phyloP scores from a whole-genome alignment of 257 asterid species.

The Scutellaria barbata region DNA sequence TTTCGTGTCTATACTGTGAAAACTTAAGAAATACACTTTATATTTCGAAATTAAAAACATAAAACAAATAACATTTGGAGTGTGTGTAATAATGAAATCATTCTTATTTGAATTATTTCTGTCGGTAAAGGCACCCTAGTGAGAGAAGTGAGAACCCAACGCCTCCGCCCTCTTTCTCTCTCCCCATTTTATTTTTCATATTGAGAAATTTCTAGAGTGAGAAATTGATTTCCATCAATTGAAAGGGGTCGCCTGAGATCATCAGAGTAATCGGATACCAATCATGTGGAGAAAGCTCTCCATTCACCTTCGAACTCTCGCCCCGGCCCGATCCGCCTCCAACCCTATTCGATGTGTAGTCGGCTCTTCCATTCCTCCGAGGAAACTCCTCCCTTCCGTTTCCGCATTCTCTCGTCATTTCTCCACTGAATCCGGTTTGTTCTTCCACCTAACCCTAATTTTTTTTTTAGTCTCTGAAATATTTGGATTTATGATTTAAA shows the following conservation, averaged over 20 bases:
- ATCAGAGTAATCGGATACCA: slow-evolving; percentile 20
- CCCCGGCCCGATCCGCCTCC: slow-evolving; percentile 39
- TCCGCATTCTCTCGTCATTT: slow-evolving; percentile 42
- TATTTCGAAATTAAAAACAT: too few species aligned
- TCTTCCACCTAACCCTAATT: slow-evolving; percentile 29
- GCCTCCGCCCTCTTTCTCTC: slow-evolving; percentile 11
- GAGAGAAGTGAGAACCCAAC: neutral
- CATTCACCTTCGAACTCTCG: slow-evolving; percentile 41
- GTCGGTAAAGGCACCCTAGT: slow-evolving; percentile 4
- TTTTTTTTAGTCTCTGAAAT: neutral
- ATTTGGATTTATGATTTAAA: neutral
- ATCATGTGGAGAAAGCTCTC: slow-evolving; percentile 57
- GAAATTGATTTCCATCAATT: slow-evolving; percentile 3
- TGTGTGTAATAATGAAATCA: too few species aligned
- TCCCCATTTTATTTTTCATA: neutral
- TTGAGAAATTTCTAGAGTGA: slow-evolving; percentile 8
- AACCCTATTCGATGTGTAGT: slow-evolving; percentile 31
- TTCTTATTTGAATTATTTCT: too few species aligned
- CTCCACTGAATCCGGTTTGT: slow-evolving; percentile 45
- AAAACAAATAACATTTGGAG: too few species aligned
- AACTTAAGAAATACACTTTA: too few species aligned
- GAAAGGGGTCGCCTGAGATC: slow-evolving; percentile 33
- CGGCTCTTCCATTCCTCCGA: slow-evolving; percentile 33
- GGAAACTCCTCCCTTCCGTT: slow-evolving; percentile 32
- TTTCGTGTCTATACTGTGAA: too few species aligned